Percentiles rank a stretch among this genome's conserved stretches.
phyloP scores from a whole-genome alignment of 495 filamentous ascomycete genomes.

The Pseudevernia furfuracea region DNA sequence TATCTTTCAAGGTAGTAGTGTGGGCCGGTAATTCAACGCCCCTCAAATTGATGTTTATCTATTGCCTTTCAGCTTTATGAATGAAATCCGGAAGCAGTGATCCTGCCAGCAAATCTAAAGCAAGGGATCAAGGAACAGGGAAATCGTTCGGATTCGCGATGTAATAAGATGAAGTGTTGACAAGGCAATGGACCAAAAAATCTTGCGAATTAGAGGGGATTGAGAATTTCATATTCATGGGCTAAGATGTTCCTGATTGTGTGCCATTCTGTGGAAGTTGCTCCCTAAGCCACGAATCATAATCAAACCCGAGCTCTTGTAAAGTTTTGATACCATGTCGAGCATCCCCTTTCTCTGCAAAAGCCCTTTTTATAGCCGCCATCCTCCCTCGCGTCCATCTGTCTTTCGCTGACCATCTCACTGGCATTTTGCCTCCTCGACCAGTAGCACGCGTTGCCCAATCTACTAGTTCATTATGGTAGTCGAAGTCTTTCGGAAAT shows the following conservation, averaged over 20 bases:
- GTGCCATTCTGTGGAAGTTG: background rate
- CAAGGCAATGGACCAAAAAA: background rate
- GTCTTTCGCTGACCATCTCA: slow-evolving; percentile 58
- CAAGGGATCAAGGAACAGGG: too few species aligned
- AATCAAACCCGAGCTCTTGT: slow-evolving; percentile 55
- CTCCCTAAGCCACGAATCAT: slow-evolving; percentile 32
- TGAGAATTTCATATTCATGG: background rate
- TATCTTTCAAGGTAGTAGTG: background rate
- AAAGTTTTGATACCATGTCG: slow-evolving; percentile 40
- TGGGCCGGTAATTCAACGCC: background rate
- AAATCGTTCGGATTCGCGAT: too few species aligned
- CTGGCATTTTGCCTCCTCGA: slow-evolving; percentile 52
- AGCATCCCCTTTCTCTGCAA: slow-evolving; percentile 40
- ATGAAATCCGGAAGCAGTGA: too few species aligned
- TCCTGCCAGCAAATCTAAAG: too few species aligned
- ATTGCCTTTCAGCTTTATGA: background rate
- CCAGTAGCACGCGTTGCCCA: slow-evolving; percentile 46
- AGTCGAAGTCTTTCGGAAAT: slow-evolving; percentile 68
- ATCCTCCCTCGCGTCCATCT: slow-evolving; percentile 54
- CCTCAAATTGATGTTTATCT: background rate
- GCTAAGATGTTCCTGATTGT: background rate
- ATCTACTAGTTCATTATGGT: slow-evolving; percentile 63
- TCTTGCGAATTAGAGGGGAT: too few species aligned
- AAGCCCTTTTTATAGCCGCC: slow-evolving; percentile 49
- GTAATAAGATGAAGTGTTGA: background rate